These are phyloP conservation scores for Clarireedia monteithiana DNA, from an alignment of 2,329 filamentous ascomycete genomes.

Conservation along the genomic window DNA sequence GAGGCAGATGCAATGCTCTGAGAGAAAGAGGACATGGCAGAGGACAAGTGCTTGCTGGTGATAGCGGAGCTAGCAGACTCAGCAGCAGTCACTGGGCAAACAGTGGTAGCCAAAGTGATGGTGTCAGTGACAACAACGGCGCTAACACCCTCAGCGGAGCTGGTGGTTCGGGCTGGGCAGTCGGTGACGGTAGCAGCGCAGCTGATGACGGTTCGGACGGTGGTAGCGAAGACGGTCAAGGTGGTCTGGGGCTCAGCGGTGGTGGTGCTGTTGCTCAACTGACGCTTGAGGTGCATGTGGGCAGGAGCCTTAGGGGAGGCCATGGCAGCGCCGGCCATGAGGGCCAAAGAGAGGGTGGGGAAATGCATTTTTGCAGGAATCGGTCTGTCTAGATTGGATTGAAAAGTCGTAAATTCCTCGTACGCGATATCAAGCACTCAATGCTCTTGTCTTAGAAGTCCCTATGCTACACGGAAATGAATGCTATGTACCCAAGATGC, in stretches of 20 bases:
- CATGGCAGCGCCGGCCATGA: slow-evolving; percentile 29
- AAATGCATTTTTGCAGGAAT: slow-evolving; percentile 26
- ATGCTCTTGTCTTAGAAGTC: slow-evolving; percentile 14
- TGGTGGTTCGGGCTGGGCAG: slow-evolving; percentile 30
- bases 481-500: slow-evolving; percentile 4
- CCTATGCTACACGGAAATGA: background rate
- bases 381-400: background rate
- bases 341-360: slow-evolving; percentile 22
- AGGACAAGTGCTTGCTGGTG: background rate
- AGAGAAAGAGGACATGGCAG: slow-evolving; percentile 5
- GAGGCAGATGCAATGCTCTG: slow-evolving; percentile 1
- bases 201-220: slow-evolving; percentile 31
- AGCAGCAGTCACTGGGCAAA: slow-evolving; percentile 39
- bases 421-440: slow-evolving; percentile 20
- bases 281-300: slow-evolving; percentile 25
- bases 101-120: slow-evolving; percentile 38
- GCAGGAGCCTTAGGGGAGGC: slow-evolving; percentile 19
- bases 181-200: slow-evolving; percentile 34
- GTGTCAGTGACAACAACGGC: slow-evolving; percentile 32
- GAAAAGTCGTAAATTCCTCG: slow-evolving; percentile 1
- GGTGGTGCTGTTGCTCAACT: slow-evolving; percentile 16
- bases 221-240: slow-evolving; percentile 33
- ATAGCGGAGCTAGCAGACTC: slow-evolving; percentile 31
- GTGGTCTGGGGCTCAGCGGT: slow-evolving; percentile 27
- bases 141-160: slow-evolving; percentile 23